phyloP scores from a whole-genome alignment of 768 basidiomycete genomes.

The Ephemerocybe angulata region DNA sequence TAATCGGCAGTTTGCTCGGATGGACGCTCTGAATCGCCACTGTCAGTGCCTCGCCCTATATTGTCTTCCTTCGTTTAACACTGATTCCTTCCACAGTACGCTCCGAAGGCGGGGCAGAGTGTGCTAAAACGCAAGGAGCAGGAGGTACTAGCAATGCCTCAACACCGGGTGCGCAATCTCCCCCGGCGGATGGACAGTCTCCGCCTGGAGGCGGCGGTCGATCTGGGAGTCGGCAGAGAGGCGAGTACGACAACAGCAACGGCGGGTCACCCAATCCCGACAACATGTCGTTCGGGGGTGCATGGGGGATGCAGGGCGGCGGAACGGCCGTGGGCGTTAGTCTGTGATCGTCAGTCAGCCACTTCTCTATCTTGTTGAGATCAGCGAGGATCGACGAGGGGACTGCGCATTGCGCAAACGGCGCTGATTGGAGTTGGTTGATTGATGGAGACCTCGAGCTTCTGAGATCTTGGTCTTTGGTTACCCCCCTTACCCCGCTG shows the following conservation, averaged over 20 bases:
- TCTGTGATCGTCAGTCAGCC: background rate
- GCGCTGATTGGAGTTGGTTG: background rate
- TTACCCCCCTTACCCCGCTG: too few relatives aligned
- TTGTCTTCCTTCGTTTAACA: background rate
- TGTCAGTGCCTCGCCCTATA: slow-evolving; percentile 46
- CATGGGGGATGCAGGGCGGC: background rate
- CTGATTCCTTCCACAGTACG: slow-evolving; percentile 1
- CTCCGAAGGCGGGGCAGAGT: slow-evolving; percentile 12
- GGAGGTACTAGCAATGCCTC: background rate
- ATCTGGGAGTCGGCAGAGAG: too few relatives aligned
- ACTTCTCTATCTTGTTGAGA: too few relatives aligned
- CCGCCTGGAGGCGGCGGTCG: too few relatives aligned
- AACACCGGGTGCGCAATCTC: background rate
- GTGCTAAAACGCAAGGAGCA: slow-evolving; percentile 5
- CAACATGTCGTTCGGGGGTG: background rate
- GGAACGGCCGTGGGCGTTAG: background rate
- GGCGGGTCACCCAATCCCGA: background rate
- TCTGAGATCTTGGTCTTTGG: too few relatives aligned
- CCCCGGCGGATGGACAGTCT: background rate
- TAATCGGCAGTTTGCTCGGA: slow-evolving; percentile 86
- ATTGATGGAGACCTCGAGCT: background rate
- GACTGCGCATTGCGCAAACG: background rate
- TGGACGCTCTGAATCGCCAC: slow-evolving; percentile 94
- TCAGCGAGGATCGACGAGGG: too few relatives aligned
- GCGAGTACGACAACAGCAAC: background rate